phyloP scores from a whole-genome alignment of 176 grass and related monocot species.

The Oryza glumipatula region DNA sequence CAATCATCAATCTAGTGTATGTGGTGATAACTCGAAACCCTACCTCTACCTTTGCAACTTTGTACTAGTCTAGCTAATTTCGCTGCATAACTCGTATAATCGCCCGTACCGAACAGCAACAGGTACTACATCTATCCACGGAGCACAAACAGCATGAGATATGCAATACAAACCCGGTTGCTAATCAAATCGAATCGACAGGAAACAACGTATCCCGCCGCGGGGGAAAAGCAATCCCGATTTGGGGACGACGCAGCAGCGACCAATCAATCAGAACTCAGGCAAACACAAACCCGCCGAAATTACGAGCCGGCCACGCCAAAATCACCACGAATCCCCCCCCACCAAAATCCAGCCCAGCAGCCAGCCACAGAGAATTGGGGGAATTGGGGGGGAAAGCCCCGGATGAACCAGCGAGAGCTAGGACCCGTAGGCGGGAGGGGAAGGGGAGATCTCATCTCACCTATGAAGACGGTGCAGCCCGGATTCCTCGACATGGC shows the following conservation, averaged over 20 bases:
- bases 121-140: not conserved
- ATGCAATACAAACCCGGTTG: not conserved
- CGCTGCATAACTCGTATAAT: not conserved
- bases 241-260: not conserved
- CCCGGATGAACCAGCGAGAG: not conserved
- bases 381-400: not conserved
- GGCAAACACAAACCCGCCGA: not conserved
- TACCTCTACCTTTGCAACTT: not conserved
- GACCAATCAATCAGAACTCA: not conserved
- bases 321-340: not conserved
- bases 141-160: not conserved
- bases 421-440: not conserved
- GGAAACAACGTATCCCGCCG: not conserved
- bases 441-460: constrained; percentile 40
- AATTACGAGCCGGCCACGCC: not conserved
- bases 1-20: not conserved
- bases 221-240: not conserved
- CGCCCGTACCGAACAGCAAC: too few relatives aligned
- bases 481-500: constrained; percentile 72
- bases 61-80: not conserved
- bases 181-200: not conserved
- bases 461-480: constrained; percentile 81
- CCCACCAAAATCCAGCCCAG: not conserved
- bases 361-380: not conserved
- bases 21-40: not conserved